A percentile compares a stretch with the other conserved stretches of the same genome.
Conservation (phyloP, 1,284 basidiomycete species). For the Pseudozyma flocculosa region DNA sequence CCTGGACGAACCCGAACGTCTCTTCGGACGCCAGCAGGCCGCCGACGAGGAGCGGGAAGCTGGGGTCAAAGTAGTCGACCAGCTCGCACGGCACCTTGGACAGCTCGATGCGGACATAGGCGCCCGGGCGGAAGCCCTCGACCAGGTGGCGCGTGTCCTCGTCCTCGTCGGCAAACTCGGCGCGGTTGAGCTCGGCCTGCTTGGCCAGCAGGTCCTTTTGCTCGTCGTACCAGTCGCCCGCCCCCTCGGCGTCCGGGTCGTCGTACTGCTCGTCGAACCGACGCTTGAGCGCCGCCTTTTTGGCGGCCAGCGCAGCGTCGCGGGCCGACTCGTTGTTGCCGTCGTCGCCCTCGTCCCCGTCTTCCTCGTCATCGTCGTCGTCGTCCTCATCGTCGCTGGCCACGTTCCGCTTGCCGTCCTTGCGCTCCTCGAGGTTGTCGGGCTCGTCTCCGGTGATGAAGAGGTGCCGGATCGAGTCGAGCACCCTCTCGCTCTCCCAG, state of each 20-base stretch:
- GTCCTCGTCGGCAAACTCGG: constrained; percentile 82
- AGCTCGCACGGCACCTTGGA: constrained; percentile 82
- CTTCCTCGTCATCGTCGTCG: constrained; percentile 39
- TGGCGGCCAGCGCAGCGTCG: constrained; percentile 70
- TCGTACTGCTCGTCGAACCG: constrained; percentile 98
- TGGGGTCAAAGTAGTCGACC: constrained; percentile 87
- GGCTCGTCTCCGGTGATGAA: constrained; percentile 79
- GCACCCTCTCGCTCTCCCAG: constrained; percentile 80
- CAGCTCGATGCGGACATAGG: constrained; percentile 93
- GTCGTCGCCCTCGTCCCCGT: constrained; percentile 46
- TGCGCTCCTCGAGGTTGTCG: constrained; percentile 31
- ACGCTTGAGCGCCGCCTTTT: constrained; percentile 87
- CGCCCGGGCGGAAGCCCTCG: constrained; percentile 85
- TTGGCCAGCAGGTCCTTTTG: constrained; percentile 88
- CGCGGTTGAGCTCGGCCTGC: constrained; percentile 79
- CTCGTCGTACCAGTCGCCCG: constrained; percentile 59
- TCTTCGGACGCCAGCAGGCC: constrained; percentile 90
- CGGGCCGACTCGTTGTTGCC: constrained; percentile 59
- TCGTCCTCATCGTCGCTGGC: constrained; percentile 20
- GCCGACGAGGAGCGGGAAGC: constrained; percentile 86
- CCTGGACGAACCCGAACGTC: constrained; percentile 85
- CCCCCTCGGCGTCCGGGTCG: constrained; percentile 67
- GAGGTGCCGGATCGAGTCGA: constrained; percentile 80
- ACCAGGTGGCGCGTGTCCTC: constrained; percentile 76
- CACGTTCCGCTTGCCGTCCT: constrained; percentile 21